Conservation (phyloP, 371 early-diverging fungal genomes). For the Actinomortierella wolfii region DNA sequence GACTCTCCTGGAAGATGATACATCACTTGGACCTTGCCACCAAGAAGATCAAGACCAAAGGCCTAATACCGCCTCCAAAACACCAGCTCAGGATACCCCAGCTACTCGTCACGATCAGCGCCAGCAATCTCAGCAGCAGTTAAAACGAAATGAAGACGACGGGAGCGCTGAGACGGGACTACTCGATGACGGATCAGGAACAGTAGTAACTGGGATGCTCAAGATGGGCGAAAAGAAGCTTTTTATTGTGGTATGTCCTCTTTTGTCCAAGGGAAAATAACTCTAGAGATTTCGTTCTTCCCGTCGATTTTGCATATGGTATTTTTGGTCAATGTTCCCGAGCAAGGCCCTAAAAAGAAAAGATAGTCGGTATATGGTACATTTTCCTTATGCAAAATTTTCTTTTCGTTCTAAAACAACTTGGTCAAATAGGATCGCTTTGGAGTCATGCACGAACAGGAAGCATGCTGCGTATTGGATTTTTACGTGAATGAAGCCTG, state of each 20-base stretch:
- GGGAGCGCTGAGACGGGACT: too few species aligned
- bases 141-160: too few species aligned
- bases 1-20: too few species aligned
- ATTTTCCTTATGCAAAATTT: conserved; percentile 1
- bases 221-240: conserved; percentile 46
- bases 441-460: conserved; percentile 40
- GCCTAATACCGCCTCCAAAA: too few species aligned
- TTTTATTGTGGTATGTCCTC: conserved; percentile 37
- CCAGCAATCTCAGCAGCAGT: too few species aligned
- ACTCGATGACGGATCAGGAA: background rate
- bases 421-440: conserved; percentile 24
- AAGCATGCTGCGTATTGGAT: conserved; percentile 38
- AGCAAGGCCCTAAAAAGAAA: too few species aligned
- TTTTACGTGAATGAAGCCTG: conserved; percentile 40
- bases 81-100: too few species aligned
- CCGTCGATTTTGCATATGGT: background rate
- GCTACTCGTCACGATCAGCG: too few species aligned
- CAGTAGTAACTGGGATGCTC: conserved; percentile 32
- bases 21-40: too few species aligned
- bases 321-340: background rate
- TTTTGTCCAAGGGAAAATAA: too few species aligned
- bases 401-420: background rate
- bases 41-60: too few species aligned
- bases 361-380: too few species aligned
- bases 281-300: conserved; percentile 1